phyloP scores from a whole-genome alignment of 192 early-diverging fungal species.

The Powellomyces hirtus region DNA sequence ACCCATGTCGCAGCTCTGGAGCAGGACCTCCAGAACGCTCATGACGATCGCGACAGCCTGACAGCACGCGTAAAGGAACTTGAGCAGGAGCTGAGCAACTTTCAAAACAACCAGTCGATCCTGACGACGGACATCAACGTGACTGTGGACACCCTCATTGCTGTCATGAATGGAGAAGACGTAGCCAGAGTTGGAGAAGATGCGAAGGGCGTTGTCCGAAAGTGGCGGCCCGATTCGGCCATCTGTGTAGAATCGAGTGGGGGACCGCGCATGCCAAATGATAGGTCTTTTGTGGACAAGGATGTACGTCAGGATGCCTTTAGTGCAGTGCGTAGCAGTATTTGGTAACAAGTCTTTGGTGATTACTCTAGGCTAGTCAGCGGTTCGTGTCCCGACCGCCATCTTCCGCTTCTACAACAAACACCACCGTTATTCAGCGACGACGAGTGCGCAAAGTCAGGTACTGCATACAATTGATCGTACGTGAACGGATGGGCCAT shows the following conservation, averaged over 20 bases:
- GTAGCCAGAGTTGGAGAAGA: slow-evolving; percentile 5
- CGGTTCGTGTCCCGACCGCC: slow-evolving; percentile 5
- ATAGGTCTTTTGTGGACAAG: background rate
- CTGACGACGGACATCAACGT: slow-evolving; percentile 17
- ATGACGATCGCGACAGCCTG: background rate
- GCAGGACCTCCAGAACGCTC: background rate
- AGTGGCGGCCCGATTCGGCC: slow-evolving; percentile 19
- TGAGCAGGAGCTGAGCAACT: slow-evolving; percentile 8
- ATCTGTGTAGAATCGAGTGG: background rate
- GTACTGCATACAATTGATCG: no score
- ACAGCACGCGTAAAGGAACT: slow-evolving; percentile 1
- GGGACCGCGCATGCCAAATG: background rate
- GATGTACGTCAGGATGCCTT: background rate
- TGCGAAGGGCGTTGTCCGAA: slow-evolving; percentile 9
- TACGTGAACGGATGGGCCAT: no score
- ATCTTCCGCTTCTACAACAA: slow-evolving; percentile 2
- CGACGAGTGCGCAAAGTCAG: slow-evolving; percentile 17
- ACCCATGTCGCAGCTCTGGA: background rate
- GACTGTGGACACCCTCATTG: slow-evolving; percentile 9
- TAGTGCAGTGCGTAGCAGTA: no score
- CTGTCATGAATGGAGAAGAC: slow-evolving; percentile 5
- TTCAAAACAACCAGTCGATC: background rate
- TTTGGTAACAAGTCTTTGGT: no score
- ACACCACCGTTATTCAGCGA: background rate
- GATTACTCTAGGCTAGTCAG: background rate